Conservation (phyloP, 2,329 filamentous ascomycete species). For the Lizonia empirigonia region DNA sequence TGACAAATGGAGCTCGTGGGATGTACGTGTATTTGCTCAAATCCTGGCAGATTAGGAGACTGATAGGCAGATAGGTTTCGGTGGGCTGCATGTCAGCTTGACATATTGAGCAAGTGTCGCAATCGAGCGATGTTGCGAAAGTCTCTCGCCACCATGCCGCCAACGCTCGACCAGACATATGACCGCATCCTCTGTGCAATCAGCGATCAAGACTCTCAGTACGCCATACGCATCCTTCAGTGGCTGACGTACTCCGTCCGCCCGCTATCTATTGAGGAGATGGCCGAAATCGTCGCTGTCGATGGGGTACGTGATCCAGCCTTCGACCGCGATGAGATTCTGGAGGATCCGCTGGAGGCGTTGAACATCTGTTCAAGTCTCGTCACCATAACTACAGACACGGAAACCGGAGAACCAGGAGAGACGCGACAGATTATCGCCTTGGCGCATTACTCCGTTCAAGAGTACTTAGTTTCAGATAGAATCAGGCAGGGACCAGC, state of each 20-base stretch:
- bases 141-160: constrained; percentile 27
- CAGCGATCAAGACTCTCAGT: constrained; percentile 17
- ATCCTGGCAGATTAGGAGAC: neutral
- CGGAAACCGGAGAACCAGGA: no score
- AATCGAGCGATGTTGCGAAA: constrained; percentile 26
- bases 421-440: no score
- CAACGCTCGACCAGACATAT: constrained; percentile 37
- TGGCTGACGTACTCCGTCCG: constrained; percentile 33
- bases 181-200: constrained; percentile 34
- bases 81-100: constrained; percentile 36
- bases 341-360: constrained; percentile 42
- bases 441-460: no score
- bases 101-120: constrained; percentile 26
- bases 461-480: no score
- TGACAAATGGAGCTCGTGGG: constrained; percentile 32
- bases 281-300: constrained; percentile 34
- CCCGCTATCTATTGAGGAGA: constrained; percentile 28
- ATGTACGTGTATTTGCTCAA: constrained; percentile 28
- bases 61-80: constrained; percentile 32
- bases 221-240: constrained; percentile 29
- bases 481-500: no score
- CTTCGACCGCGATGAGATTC: constrained; percentile 44
- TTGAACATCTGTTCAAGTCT: constrained; percentile 42
- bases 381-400: constrained; percentile 35
- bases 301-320: constrained; percentile 29